Evolutionary conservation across 352 stramenopile genomes (phyloP).

Genomic region (Hyphochytrium catenoides): DNA sequence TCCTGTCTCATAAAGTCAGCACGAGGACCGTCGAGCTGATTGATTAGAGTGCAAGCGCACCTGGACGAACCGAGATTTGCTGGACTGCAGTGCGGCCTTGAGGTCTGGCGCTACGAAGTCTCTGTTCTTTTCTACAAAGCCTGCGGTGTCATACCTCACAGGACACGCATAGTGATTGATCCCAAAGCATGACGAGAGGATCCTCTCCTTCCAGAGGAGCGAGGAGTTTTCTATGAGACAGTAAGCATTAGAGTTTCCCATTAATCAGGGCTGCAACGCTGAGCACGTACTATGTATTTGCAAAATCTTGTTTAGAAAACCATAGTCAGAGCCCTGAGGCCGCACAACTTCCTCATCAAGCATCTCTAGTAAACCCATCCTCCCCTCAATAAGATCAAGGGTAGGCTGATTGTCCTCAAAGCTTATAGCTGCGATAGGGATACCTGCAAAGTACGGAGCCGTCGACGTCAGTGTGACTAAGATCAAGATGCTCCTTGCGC

Average conservation of each 20-base stretch:
- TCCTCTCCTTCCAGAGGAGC: too few species aligned
- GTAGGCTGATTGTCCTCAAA: constrained; percentile 73
- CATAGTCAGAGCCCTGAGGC: constrained; percentile 54
- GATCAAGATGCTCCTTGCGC: background rate
- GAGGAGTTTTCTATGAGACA: too few species aligned
- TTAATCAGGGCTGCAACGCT: too few species aligned
- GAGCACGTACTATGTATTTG: too few species aligned
- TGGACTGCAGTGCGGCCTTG: constrained; percentile 32
- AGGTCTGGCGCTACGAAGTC: constrained; percentile 52
- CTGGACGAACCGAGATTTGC: too few species aligned
- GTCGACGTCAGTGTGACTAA: background rate
- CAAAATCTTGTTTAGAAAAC: constrained; percentile 69
- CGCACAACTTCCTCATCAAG: constrained; percentile 72
- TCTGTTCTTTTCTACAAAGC: constrained; percentile 67
- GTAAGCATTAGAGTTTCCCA: too few species aligned
- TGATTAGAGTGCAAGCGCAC: too few species aligned
- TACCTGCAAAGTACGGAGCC: background rate
- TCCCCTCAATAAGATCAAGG: constrained; percentile 62
- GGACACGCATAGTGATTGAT: constrained; percentile 49
- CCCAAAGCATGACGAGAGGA: constrained; percentile 40
- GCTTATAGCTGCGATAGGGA: constrained; percentile 17
- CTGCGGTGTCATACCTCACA: constrained; percentile 47
- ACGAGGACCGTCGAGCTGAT: too few species aligned
- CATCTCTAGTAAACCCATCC: constrained; percentile 61
- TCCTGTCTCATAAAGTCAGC: too few species aligned